Conservation (phyloP, 305 asterid genomes). For the Petunia hybrid region DNA sequence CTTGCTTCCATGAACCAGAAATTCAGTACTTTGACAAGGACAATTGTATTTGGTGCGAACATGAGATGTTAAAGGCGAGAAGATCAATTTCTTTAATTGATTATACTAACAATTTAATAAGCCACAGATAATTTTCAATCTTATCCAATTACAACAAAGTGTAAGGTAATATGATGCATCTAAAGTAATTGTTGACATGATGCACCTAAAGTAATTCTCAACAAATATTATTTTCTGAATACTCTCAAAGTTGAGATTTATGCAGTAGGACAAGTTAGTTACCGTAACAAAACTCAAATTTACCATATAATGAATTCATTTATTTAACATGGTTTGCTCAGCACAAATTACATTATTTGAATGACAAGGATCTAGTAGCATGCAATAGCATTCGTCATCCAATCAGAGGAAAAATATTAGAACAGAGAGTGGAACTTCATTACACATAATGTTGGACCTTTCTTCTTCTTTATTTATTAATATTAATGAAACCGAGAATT, state of each 20-base stretch:
- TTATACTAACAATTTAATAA: neutral
- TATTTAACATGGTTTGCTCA: neutral
- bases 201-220: neutral
- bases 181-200: no score
- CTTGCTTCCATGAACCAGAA: conserved; percentile 12
- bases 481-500: neutral
- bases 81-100: conserved; percentile 5
- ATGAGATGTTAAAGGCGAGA: neutral
- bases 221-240: neutral
- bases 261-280: neutral
- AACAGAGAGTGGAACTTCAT: neutral
- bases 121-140: neutral
- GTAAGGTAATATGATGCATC: neutral
- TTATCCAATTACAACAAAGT: conserved; percentile 21
- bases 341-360: neutral
- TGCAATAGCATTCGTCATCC: conserved; percentile 9
- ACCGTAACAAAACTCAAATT: neutral
- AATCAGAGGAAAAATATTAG: conserved; percentile 7
- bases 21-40: neutral
- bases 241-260: neutral
- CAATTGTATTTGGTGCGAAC: conserved; percentile 16
- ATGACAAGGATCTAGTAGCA: conserved; percentile 5
- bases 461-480: no score
- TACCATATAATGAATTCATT: neutral
- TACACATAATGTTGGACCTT: neutral